A percentile compares a stretch with the other conserved stretches of the same genome.
These are phyloP conservation scores for Sanghuangporus sanghuang DNA, from an alignment of 1,284 basidiomycete species.

Conservation along the genomic window DNA sequence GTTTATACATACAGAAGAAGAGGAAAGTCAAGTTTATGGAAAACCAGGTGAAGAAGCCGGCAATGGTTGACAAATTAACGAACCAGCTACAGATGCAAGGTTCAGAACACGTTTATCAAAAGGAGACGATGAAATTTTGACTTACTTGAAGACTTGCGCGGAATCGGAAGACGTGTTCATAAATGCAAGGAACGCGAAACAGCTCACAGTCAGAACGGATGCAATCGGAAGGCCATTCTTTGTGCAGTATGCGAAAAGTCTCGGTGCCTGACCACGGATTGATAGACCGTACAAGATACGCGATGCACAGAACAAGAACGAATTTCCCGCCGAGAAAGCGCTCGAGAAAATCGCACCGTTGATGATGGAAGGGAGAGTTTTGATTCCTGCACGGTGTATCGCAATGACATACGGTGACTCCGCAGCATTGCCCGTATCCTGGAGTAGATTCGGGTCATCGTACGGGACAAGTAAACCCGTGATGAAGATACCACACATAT, in stretches of 20 bases:
- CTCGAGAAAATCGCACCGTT: slow-evolving; percentile 64
- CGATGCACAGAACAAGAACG: slow-evolving; percentile 74
- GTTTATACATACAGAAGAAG: slow-evolving; percentile 57
- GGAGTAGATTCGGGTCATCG: slow-evolving; percentile 54
- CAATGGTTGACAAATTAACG: slow-evolving; percentile 52
- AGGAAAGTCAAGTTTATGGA: slow-evolving; percentile 70
- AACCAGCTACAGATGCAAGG: slow-evolving; percentile 45
- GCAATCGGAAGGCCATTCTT: slow-evolving; percentile 67
- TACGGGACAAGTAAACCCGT: slow-evolving; percentile 80
- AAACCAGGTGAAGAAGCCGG: slow-evolving; percentile 65
- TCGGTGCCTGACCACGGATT: slow-evolving; percentile 70
- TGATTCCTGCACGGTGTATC: slow-evolving; percentile 71
- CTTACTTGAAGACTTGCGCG: slow-evolving; percentile 36
- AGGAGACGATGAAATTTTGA: slow-evolving; percentile 6
- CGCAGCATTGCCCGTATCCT: slow-evolving; percentile 52
- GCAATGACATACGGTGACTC: slow-evolving; percentile 81
- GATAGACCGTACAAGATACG: slow-evolving; percentile 82
- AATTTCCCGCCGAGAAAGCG: slow-evolving; percentile 84
- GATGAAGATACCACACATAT: slow-evolving; percentile 67
- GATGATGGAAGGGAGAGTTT: slow-evolving; percentile 64
- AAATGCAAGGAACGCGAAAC: slow-evolving; percentile 47
- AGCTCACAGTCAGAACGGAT: slow-evolving; percentile 28
- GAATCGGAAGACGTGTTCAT: slow-evolving; percentile 35
- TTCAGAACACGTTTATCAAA: slow-evolving; percentile 11
- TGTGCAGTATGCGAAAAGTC: slow-evolving; percentile 60